Evolutionary conservation across 2,329 filamentous ascomycete species (phyloP), one percentile per base, ranked within the genome.

Genomic region (Aspergillus costaricaensis): DNA sequence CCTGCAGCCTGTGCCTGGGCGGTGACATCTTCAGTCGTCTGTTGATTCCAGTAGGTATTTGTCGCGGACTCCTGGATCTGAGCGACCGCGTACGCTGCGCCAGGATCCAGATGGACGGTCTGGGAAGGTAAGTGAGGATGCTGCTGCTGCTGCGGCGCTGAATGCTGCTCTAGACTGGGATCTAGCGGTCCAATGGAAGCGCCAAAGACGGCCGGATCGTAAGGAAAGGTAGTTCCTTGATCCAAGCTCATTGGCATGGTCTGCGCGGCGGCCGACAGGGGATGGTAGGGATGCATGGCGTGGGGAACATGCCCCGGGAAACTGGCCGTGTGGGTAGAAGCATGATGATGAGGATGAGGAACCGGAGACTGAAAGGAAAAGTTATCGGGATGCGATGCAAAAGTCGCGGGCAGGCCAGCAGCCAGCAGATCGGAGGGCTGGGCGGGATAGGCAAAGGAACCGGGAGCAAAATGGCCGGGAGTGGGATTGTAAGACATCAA

Each of bases 201-300:
- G 3, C 67, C 65, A 49, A 68, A 71, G 17, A 64, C 56, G 19
- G 67, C 59, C 17, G 71, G 51, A 21, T 70, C 61, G 57, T 68
- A 73, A 32, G 67, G 39, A 60, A 70, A 72, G 41, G 63, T 47
- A 53, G 60, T 56, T 7, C 43, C 51, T 8, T 62, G 30, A n/a
- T 67, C 68, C 57, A 71, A 19, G 44, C 57, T 61, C 62, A 73
- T 67, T 8, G 47, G 55, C 17, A 50, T 55, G n/a, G 53, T 10
- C 30, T 55, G 43, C 2, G 53, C 53, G 7, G 65, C 62, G 32
- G 58, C 54, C 19, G 66, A 65, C 19, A 64, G 59, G 10, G 65
- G 49, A 52, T 73, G 69, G 55, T 73, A 74, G 5, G 65, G 50
- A 47, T 71, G 59, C 62, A 74, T 69, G 2, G 65, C 58, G 57